Percentiles rank a stretch among this genome's conserved stretches.
These are phyloP conservation scores for Pestalotiopsis sp. DNA, from an alignment of 2,329 filamentous ascomycete species.

Conservation along the genomic window DNA sequence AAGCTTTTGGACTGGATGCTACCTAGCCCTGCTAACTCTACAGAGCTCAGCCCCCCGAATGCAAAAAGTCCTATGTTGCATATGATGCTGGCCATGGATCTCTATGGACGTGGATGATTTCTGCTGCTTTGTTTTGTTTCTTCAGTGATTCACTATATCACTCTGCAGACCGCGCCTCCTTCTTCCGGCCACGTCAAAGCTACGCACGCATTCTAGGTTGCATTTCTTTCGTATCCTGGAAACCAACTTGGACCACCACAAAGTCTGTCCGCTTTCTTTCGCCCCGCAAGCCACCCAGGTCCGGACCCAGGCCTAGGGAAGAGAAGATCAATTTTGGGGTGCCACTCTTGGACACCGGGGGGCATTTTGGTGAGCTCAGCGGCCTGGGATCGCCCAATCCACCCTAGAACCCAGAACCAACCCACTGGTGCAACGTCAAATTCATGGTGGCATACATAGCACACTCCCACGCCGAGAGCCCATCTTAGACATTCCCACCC, in stretches of 20 bases:
- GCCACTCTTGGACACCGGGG: no score
- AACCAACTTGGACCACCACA: no score
- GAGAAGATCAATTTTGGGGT: background rate
- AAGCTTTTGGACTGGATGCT: background rate
- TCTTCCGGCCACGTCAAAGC: background rate
- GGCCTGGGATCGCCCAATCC: background rate
- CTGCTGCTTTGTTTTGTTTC: background rate
- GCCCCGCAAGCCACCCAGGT: no score
- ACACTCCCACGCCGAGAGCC: background rate
- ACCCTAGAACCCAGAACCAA: background rate
- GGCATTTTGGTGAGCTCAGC: background rate
- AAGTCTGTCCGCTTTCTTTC: no score
- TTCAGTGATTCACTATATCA: background rate
- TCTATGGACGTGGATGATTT: background rate
- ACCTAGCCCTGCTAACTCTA: background rate
- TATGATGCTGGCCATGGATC: background rate
- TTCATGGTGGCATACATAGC: background rate
- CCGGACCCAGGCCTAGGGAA: no score
- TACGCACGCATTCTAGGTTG: no score
- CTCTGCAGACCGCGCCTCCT: background rate
- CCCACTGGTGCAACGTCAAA: conserved; percentile 6
- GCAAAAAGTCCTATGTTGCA: background rate
- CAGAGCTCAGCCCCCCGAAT: background rate
- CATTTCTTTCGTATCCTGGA: no score
- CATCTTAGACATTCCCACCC: background rate